A percentile compares a stretch with the other conserved stretches of the same genome.
These are phyloP conservation scores for Orobanche coerulescens DNA, from an alignment of 257 asterid genomes.

Conservation along the genomic window DNA sequence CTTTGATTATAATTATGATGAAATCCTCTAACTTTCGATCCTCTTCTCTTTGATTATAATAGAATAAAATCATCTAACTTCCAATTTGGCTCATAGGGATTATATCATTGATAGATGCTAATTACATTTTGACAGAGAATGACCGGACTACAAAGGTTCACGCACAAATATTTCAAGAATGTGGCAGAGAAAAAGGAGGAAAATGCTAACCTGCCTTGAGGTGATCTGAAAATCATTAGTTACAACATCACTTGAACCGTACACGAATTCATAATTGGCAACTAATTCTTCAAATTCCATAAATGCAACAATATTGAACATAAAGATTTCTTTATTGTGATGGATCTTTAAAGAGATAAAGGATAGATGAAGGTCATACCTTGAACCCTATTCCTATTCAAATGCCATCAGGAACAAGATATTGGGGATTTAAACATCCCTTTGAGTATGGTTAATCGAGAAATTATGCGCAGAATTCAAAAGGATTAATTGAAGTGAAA, in stretches of 20 bases:
- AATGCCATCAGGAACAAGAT: too few species aligned
- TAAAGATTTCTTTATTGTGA: background rate
- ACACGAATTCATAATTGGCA: background rate
- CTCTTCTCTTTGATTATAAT: too few species aligned
- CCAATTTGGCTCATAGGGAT: background rate
- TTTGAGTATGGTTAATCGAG: too few species aligned
- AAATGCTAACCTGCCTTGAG: background rate
- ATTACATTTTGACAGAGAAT: background rate
- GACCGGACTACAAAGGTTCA: background rate
- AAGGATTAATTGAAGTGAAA: too few species aligned
- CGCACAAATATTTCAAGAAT: background rate
- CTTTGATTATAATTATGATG: background rate
- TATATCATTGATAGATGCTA: background rate
- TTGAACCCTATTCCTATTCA: too few species aligned
- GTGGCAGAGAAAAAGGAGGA: background rate
- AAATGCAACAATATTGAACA: background rate
- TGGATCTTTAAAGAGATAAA: too few species aligned
- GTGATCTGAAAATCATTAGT: background rate
- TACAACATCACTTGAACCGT: background rate
- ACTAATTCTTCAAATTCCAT: background rate
- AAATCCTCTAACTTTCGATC: background rate
- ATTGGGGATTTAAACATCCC: too few species aligned
- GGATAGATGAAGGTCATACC: too few species aligned
- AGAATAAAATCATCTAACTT: background rate
- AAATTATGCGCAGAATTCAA: too few species aligned